Percentiles rank a stretch among this genome's conserved stretches.
Evolutionary conservation across 2,329 filamentous ascomycete species (phyloP).

Genomic region (Basipetospora sp.): DNA sequence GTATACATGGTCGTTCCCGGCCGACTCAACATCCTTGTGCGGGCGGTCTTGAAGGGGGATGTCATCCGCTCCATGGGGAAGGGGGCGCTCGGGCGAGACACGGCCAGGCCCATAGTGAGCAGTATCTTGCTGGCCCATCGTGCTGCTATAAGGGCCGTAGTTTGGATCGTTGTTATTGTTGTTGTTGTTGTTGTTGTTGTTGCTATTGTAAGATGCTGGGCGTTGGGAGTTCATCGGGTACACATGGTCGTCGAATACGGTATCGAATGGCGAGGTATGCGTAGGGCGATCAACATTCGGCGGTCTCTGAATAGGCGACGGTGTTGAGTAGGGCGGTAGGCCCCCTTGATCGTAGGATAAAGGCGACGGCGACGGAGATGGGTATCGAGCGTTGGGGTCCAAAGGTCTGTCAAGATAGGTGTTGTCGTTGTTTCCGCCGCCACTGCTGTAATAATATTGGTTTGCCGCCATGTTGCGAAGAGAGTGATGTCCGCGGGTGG

Average conservation of each 20-base stretch:
- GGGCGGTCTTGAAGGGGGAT: conserved; percentile 41
- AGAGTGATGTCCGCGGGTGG: conserved; percentile 1
- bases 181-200: conserved; percentile 9
- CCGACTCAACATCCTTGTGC: conserved; percentile 26
- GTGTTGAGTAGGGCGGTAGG: conserved; percentile 2
- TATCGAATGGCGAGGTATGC: conserved; percentile 43
- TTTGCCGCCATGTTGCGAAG: conserved; percentile 8
- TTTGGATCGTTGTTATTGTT: conserved; percentile 11
- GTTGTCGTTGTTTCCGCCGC: conserved; percentile 5
- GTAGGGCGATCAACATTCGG: conserved; percentile 21
- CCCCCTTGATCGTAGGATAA: conserved; percentile 5
- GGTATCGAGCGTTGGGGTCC: conserved; percentile 1
- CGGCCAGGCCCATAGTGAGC: conserved; percentile 38
- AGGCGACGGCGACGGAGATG: conserved; percentile 8
- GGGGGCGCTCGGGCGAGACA: conserved; percentile 19
- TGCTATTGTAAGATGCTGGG: conserved; percentile 12
- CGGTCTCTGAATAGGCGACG: conserved; percentile 14
- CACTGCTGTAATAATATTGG: conserved; percentile 8
- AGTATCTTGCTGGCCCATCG: conserved; percentile 33
- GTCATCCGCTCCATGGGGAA: conserved; percentile 29
- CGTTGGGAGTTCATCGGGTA: conserved; percentile 35
- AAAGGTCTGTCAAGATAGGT: conserved; percentile 4
- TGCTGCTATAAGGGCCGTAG: conserved; percentile 18
- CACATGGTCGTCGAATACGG: conserved; percentile 52
- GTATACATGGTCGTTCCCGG: conserved; percentile 45